Evolutionary conservation across 148 eudicot genomes (phyloP).

Genomic region (Rhododendron mucronatum): DNA sequence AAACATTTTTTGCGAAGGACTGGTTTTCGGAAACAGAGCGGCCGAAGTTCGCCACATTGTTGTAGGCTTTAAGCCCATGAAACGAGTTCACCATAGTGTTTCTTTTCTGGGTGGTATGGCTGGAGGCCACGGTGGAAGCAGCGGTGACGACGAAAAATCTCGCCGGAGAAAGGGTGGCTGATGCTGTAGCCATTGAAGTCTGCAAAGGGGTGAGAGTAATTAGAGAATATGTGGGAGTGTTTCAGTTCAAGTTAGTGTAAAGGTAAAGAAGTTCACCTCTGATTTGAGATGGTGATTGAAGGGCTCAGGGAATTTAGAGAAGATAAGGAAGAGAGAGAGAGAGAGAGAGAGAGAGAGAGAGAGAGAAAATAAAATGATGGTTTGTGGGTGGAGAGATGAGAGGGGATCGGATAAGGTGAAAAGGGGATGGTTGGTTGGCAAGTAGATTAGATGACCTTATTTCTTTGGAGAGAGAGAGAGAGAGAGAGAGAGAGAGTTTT

Average conservation of each 20-base stretch:
- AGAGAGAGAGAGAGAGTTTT: background rate
- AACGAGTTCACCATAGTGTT: constrained; percentile 26
- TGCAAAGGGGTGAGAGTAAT: background rate
- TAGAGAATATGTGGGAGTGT: background rate
- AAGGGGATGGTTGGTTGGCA: constrained; percentile 11
- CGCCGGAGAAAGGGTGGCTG: constrained; percentile 29
- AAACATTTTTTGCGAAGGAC: constrained; percentile 26
- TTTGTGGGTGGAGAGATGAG: constrained; percentile 6
- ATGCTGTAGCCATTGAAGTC: constrained; percentile 35
- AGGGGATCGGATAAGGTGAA: constrained; percentile 22
- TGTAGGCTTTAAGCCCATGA: constrained; percentile 39
- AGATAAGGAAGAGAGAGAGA: background rate
- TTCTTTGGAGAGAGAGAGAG: background rate
- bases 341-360: background rate
- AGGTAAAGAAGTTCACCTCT: background rate
- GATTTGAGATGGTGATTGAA: constrained; percentile 1
- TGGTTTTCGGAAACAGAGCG: constrained; percentile 26
- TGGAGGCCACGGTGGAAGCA: constrained; percentile 7
- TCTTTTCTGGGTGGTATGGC: constrained; percentile 15
- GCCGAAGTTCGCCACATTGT: constrained; percentile 29
- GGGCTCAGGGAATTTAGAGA: background rate
- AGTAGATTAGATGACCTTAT: background rate
- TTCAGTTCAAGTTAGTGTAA: background rate
- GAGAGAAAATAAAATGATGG: background rate
- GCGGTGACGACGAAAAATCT: constrained; percentile 14